Base-by-base conservation (phyloP, 768 basidiomycete genomes). In the Kwoniella heveanensis region DNA sequence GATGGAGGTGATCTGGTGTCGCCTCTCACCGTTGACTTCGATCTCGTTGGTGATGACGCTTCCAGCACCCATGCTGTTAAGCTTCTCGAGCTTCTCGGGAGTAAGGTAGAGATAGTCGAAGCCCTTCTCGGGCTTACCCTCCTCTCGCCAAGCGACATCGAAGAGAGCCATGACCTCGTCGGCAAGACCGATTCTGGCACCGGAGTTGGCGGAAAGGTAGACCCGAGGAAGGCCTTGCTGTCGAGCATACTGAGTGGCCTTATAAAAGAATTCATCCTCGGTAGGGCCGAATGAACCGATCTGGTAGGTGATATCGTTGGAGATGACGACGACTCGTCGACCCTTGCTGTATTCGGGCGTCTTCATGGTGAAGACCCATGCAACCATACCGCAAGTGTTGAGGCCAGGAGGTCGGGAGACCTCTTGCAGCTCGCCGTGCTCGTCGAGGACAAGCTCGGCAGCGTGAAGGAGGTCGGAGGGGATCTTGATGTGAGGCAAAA, bases 291-390 rank as follows among this genome's bases (percentile, higher is more conserved):
- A 99, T 13, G 96, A 97, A 57, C 96, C 96, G 67, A 97, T 98
- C 82, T 90, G 94, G 85, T 87, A 96, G 15, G 96, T 99, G 82
- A 98, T 99, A 73, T 99, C 96, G 81, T 99, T 99, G 58, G 96
- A 91, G 65, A 99, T 85, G 49, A 92, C 90, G 9, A 98, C 90
- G 0, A 88, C 86, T 65, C 85, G 87, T 73, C 96, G 90, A 27
- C 96, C 96, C 26, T 84, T 82, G 52, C 92, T 92, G 81, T 85
- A 96, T 81, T 98, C 96, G 2, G 96, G 95, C 0, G 94, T 97
- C 68, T 84, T 83, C 69, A 98, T 83, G 2, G 87, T 94, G 83
- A 92, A 96, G 22, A 95, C 87, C 96, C 96, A 99, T 1, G 87
- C 95, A 58, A 98, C 91, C 96, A 99, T 99, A 72, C 96, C 96